These are phyloP conservation scores for Trametes coccinea DNA, from an alignment of 768 basidiomycete genomes.

Conservation along the genomic window DNA sequence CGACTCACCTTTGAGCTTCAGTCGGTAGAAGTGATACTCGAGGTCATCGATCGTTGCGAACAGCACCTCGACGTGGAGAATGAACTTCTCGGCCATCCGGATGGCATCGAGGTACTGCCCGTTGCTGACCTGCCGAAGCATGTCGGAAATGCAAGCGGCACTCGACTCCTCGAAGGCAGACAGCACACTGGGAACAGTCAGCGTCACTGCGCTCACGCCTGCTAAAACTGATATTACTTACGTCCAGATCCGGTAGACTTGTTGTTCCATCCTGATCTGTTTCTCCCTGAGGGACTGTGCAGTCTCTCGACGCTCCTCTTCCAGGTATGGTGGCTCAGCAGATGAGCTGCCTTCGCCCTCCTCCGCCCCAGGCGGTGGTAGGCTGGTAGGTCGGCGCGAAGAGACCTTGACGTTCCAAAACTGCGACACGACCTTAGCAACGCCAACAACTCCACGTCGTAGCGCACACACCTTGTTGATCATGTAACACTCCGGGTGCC, in stretches of 20 bases:
- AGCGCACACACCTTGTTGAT: constrained; percentile 81
- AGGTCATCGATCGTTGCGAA: constrained; percentile 98
- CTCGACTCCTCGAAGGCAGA: constrained; percentile 99
- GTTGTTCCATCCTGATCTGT: constrained; percentile 92
- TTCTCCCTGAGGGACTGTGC: constrained; percentile 81
- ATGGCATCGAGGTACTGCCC: constrained; percentile 96
- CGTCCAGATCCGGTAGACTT: constrained; percentile 99
- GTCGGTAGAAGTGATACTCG: constrained; percentile 79
- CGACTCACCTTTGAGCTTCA: constrained; percentile 79
- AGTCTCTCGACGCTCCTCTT: constrained; percentile 82
- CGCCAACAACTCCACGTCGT: not conserved
- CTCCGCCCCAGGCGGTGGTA: constrained; percentile 47
- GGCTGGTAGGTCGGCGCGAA: constrained; percentile 67
- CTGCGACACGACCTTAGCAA: constrained; percentile 41
- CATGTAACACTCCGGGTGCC: constrained; percentile 99
- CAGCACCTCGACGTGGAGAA: constrained; percentile 95
- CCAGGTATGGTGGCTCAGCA: constrained; percentile 55
- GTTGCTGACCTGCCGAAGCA: constrained; percentile 96
- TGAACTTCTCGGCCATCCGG: constrained; percentile 98
- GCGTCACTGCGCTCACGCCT: constrained; percentile 2
- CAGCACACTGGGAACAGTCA: constrained; percentile 59
- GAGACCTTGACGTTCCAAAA: constrained; percentile 99
- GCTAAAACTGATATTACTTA: constrained; percentile 42
- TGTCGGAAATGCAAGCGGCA: constrained; percentile 98
- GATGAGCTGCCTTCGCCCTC: constrained; percentile 40